phyloP scores from a whole-genome alignment of 495 filamentous ascomycete genomes.

The Aspergillus funiculosus region DNA sequence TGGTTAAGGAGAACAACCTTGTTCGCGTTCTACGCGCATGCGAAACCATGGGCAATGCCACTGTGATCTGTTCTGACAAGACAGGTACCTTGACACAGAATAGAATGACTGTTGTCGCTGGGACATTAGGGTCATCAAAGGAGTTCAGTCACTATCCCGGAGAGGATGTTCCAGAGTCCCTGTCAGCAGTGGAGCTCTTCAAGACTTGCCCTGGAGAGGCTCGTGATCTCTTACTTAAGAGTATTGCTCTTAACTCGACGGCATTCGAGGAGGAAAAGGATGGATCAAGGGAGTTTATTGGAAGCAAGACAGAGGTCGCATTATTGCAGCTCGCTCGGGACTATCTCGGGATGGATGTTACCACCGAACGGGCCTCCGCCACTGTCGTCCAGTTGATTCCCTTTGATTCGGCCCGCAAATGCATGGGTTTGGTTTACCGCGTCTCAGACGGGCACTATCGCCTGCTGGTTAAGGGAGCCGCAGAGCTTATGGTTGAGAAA shows the following conservation, averaged over 20 bases:
- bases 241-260: slow-evolving; percentile 60
- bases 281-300: slow-evolving; percentile 53
- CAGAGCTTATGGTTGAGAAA: slow-evolving; percentile 56
- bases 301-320: slow-evolving; percentile 70
- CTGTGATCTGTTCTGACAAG: slow-evolving; percentile 65
- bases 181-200: slow-evolving; percentile 30
- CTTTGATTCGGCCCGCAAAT: slow-evolving; percentile 64
- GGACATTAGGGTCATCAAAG: slow-evolving; percentile 51
- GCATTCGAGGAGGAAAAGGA: slow-evolving; percentile 58
- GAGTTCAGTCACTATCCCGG: slow-evolving; percentile 43
- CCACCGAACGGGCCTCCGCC: slow-evolving; percentile 52
- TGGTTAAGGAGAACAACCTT: slow-evolving; percentile 66
- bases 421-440: slow-evolving; percentile 61
- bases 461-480: slow-evolving; percentile 63
- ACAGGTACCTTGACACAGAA: slow-evolving; percentile 68
- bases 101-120: slow-evolving; percentile 64
- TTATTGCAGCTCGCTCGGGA: slow-evolving; percentile 56
- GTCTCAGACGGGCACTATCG: slow-evolving; percentile 51
- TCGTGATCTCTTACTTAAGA: slow-evolving; percentile 50
- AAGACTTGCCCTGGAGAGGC: slow-evolving; percentile 34
- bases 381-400: slow-evolving; percentile 59
- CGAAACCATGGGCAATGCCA: slow-evolving; percentile 70
- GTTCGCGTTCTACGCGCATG: slow-evolving; percentile 61
- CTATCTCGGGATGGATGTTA: slow-evolving; percentile 59
- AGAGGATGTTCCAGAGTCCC: slow-evolving; percentile 18